Percentiles rank a stretch among this genome's conserved stretches.
Evolutionary conservation across 768 basidiomycete genomes (phyloP).

Genomic region (Daedaleopsis sinensis): DNA sequence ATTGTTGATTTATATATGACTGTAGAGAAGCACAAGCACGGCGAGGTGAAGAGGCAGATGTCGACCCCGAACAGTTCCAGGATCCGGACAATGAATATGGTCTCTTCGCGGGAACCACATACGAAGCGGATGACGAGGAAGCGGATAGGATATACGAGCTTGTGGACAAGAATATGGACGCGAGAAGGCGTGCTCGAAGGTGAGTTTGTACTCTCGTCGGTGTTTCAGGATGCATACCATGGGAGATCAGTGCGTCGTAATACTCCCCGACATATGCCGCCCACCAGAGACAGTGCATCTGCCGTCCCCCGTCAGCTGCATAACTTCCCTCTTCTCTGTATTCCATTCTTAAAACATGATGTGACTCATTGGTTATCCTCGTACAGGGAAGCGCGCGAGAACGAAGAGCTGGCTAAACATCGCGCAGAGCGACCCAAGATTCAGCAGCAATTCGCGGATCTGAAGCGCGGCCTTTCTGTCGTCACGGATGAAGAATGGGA

Average conservation of each 20-base stretch:
- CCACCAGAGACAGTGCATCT: no score
- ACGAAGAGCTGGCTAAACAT: slow-evolving; percentile 71
- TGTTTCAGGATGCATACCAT: background rate
- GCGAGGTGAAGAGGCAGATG: slow-evolving; percentile 85
- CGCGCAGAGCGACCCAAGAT: slow-evolving; percentile 92
- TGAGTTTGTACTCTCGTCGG: slow-evolving; percentile 38
- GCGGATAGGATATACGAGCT: slow-evolving; percentile 93
- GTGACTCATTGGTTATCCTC: slow-evolving; percentile 14
- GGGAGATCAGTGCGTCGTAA: no score
- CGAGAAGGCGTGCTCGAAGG: slow-evolving; percentile 78
- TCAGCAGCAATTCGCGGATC: slow-evolving; percentile 92
- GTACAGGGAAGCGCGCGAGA: slow-evolving; percentile 74
- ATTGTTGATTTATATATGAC: slow-evolving; percentile 10
- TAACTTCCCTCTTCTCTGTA: no score
- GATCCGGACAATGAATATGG: slow-evolving; percentile 98
- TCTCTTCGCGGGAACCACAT: slow-evolving; percentile 92
- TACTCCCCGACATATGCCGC: no score
- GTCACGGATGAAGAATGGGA: slow-evolving; percentile 96
- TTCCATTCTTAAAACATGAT: background rate
- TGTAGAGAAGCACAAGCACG: slow-evolving; percentile 83
- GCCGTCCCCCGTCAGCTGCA: slow-evolving; percentile 28
- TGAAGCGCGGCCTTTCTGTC: slow-evolving; percentile 85
- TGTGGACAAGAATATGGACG: slow-evolving; percentile 93
- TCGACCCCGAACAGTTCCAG: slow-evolving; percentile 90
- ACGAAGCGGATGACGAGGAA: slow-evolving; percentile 97